A percentile compares a stretch with the other conserved stretches of the same genome.
phyloP scores from a whole-genome alignment of 495 filamentous ascomycete species.

The Bombardia bombarda region DNA sequence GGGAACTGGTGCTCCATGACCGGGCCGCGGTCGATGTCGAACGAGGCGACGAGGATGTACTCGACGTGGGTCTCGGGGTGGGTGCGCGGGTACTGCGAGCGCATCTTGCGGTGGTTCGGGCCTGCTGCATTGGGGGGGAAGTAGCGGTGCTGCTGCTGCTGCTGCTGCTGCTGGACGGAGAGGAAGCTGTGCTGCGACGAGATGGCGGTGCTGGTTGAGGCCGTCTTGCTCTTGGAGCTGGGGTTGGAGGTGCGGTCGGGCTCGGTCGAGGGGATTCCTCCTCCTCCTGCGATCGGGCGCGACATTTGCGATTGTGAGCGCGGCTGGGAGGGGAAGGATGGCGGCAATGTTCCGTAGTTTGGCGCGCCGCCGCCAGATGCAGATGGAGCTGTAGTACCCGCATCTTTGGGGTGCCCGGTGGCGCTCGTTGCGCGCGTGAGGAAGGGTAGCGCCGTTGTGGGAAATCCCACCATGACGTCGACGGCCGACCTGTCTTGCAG shows the following conservation, averaged over 20 bases:
- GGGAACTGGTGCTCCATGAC: conserved; percentile 99
- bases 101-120: conserved; percentile 46
- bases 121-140: conserved; percentile 32
- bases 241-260: conserved; percentile 43
- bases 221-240: conserved; percentile 48
- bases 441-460: conserved; percentile 6
- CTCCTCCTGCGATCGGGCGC: no score
- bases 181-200: conserved; percentile 47
- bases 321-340: conserved; percentile 51
- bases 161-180: conserved; percentile 33
- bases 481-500: background rate
- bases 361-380: conserved; percentile 7
- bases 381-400: background rate
- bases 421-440: conserved; percentile 7
- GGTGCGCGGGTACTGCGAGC: conserved; percentile 80
- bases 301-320: conserved; percentile 21
- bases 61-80: conserved; percentile 87
- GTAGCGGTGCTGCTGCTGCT: no score
- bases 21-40: conserved; percentile 91
- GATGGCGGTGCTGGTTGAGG: conserved; percentile 41
- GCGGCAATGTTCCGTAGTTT: conserved; percentile 46
- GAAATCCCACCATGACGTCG: background rate
- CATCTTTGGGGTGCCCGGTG: no score
- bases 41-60: conserved; percentile 97
- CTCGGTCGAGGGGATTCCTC: conserved; percentile 27